phyloP scores from a whole-genome alignment of 345 rosid species.

The Salix purpurea region DNA sequence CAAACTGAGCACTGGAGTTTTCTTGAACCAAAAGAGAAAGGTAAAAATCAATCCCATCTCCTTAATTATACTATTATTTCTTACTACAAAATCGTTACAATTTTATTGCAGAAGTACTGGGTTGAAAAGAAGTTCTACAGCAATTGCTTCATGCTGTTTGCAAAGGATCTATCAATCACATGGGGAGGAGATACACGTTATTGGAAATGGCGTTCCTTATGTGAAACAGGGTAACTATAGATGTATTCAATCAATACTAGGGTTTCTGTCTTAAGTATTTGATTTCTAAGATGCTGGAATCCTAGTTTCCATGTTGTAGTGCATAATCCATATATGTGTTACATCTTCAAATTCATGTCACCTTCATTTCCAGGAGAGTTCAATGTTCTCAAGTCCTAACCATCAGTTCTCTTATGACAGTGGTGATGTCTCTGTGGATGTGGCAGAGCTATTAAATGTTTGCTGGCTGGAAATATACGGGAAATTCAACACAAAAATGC shows the following conservation, averaged over 20 bases:
- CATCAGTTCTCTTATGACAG: constrained; percentile 16
- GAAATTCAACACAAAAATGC: constrained; percentile 38
- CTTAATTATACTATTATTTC: not conserved
- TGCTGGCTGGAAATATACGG: constrained; percentile 62
- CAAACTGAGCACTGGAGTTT: constrained; percentile 41
- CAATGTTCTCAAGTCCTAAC: not conserved
- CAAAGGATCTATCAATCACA: constrained; percentile 49
- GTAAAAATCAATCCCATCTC: constrained; percentile 21
- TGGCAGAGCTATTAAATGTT: constrained; percentile 39
- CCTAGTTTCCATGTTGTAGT: not conserved
- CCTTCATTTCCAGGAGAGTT: not conserved
- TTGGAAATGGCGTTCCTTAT: constrained; percentile 51
- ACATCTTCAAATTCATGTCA: not conserved
- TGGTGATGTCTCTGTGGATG: constrained; percentile 37
- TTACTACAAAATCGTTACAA: too few relatives aligned
- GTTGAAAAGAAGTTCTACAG: constrained; percentile 41
- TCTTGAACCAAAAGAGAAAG: constrained; percentile 38
- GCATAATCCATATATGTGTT: not conserved
- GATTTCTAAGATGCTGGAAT: not conserved
- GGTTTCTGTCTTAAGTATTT: not conserved
- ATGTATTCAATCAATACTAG: not conserved
- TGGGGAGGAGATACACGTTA: constrained; percentile 48
- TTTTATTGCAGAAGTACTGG: constrained; percentile 43
- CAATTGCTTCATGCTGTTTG: constrained; percentile 60
- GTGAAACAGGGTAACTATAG: constrained; percentile 26